These are phyloP conservation scores for Pelargonium australe DNA, from an alignment of 441 rosid genomes.

Conservation along the genomic window DNA sequence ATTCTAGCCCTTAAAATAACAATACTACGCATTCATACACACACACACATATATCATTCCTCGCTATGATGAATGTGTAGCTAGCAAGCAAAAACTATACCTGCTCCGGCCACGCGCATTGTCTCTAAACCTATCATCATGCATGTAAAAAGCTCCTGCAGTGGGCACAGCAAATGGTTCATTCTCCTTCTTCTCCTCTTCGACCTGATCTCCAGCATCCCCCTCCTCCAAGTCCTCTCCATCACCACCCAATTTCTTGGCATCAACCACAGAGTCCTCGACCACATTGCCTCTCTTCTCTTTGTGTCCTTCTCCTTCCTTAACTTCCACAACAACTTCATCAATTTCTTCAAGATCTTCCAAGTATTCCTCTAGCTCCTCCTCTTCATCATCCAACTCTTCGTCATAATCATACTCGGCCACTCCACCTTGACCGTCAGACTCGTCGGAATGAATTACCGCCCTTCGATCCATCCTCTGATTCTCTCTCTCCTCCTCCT, in stretches of 20 bases:
- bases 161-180: conserved; percentile 92
- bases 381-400: conserved; percentile 32
- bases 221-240: conserved; percentile 26
- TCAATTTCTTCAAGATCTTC: conserved; percentile 8
- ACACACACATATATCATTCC: background rate
- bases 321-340: conserved; percentile 10
- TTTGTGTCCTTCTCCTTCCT: conserved; percentile 16
- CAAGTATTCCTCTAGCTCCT: conserved; percentile 19
- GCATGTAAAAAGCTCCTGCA: conserved; percentile 97
- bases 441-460: conserved; percentile 51
- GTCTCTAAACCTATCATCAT: conserved; percentile 86
- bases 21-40: background rate
- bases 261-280: conserved; percentile 12
- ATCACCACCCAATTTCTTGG: conserved; percentile 24
- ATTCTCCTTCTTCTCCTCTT: conserved; percentile 51
- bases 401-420: conserved; percentile 59
- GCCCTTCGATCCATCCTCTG: conserved; percentile 34
- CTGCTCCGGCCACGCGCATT: conserved; percentile 52
- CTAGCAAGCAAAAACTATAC: conserved; percentile 23
- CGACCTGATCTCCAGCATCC: conserved; percentile 29
- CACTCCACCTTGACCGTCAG: conserved; percentile 57
- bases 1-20: background rate
- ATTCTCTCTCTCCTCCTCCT: conserved; percentile 24
- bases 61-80: background rate
- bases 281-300: conserved; percentile 11